Evolutionary conservation across 2,329 filamentous ascomycete species (phyloP).

Genomic region (Coniochaeta pulveracea): DNA sequence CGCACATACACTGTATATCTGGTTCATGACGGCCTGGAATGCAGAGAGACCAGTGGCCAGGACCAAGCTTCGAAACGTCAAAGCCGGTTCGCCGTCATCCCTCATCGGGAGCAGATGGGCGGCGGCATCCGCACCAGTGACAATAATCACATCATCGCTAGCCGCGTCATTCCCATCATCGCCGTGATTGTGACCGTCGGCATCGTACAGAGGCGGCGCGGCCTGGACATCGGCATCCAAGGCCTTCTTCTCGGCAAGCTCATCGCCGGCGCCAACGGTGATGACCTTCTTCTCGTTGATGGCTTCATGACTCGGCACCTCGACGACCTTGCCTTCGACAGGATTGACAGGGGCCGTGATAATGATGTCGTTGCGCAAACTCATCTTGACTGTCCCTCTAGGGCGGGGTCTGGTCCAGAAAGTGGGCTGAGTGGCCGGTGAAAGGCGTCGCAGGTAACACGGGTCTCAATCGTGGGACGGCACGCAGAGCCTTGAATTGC

Average conservation of each 20-base stretch:
- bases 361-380: conserved; percentile 8
- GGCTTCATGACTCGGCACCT: conserved; percentile 16
- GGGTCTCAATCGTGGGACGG: too few species aligned
- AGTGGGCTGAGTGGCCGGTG: too few species aligned
- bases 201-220: conserved; percentile 7
- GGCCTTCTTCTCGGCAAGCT: background rate
- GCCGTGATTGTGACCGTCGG: conserved; percentile 10
- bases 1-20: conserved; percentile 37
- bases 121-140: conserved; percentile 39
- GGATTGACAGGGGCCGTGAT: conserved; percentile 14
- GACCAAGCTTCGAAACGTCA: conserved; percentile 42
- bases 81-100: conserved; percentile 37
- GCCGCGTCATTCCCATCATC: conserved; percentile 16
- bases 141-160: conserved; percentile 31
- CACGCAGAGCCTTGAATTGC: too few species aligned
- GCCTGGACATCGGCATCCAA: conserved; percentile 13
- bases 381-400: too few species aligned
- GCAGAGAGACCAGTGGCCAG: conserved; percentile 34
- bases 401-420: too few species aligned
- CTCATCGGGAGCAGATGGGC: conserved; percentile 35
- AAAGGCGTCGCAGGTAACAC: too few species aligned
- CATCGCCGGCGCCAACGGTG: conserved; percentile 7
- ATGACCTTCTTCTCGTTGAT: conserved; percentile 21
- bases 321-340: conserved; percentile 17
- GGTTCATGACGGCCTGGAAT: conserved; percentile 43